Base-by-base conservation (phyloP, 129 eudicot genomes). In the Lactuca sativa region DNA sequence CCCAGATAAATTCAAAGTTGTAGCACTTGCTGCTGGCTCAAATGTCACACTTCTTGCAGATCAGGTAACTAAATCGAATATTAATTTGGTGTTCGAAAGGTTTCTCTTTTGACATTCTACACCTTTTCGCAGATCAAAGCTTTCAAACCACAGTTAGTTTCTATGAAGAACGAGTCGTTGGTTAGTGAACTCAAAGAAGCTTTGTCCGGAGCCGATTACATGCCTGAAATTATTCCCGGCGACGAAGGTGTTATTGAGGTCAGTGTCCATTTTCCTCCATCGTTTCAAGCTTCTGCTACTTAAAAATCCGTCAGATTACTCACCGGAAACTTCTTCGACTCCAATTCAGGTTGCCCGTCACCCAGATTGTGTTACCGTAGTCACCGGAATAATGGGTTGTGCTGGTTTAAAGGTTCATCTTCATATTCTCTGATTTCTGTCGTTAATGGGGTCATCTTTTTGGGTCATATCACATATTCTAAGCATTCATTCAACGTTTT, bases 371-470 rank as follows among this genome's bases (percentile, higher is more conserved):
- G 95, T 74, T 31, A 90, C 93, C 14, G 99, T 85, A 43, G 99
- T 93, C 63, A 93, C 99, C n/a, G 99, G 99, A 76, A 93, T 93
- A 51, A 95, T 93, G 67, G 99, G 99, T 63, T 93, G 99, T 74
- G 99, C 99, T 47, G 99, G 99, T 77, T 80, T 93, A 41, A 93
- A 93, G 97, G 99, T 93, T 81, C 53, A 31, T 31, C 4, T 21
- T 38, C 56, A n/a, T 49, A 56, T n/a, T 32, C 30, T 57, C 52
- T n/a, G n/a, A n/a, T n/a, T n/a, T n/a, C n/a, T n/a, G n/a, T 63
- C 44, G 3, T 52, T 30, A 6, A 3, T 6, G 11, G 5, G 1
- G 4, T 7, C 12, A 31, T 21, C 10, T 41, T 70, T 66, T n/a
- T 12, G 0, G 59, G 8, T 44, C 18, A 47, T 62, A 8, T 34